Base-by-base conservation (phyloP, 2,329 filamentous ascomycete species). In the Keithomyces neogunnii region DNA sequence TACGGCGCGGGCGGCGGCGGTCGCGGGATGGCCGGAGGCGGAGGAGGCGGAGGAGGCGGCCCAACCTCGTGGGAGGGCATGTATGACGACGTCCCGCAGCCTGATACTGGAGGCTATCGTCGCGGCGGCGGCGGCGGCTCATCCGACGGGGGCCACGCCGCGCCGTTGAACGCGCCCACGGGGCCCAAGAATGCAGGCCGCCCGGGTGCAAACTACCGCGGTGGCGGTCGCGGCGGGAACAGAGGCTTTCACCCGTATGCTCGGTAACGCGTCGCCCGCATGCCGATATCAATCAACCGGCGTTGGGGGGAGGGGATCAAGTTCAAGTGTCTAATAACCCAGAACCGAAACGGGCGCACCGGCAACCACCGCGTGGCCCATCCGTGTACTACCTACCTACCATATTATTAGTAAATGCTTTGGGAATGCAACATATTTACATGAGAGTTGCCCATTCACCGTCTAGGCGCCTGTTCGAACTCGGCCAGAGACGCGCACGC, bases 61-160 rank as follows among this genome's bases (percentile, higher is more conserved):
- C 86, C 86, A n/a, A 89, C 88, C 29, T 91, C 86, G 40, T 96
- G 91, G 90, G 92, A 97, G 67, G 92, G 92, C 62, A 96, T 96
- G 90, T 97, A 96, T 67, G 92, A 97, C 65, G 92, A 96, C 66
- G 88, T 91, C 2, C 91, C 90, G 13, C 89, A 92, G 64, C 89
- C 89, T 4, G 84, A 85, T 60, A 79, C 84, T 51, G 59, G 61
- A 26, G 59, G 61, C 26, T 73, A 71, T 53, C 59, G 63, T 33
- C 69, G 69, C 30, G 59, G 70, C 63, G 69, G 69, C 58, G 69
- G 68, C 58, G 69, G 68, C 52, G 71, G 67, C 38, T 69, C 66
- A 48, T 65, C 70, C 40, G 65, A 69, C 44, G 69, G 76, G 1
- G 63, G 68, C 29, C 77, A 80, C 54, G 70, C 69, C 28, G 70